Conservation (phyloP, 2,329 filamentous ascomycete genomes). For the Chaetomiaceae sp. region DNA sequence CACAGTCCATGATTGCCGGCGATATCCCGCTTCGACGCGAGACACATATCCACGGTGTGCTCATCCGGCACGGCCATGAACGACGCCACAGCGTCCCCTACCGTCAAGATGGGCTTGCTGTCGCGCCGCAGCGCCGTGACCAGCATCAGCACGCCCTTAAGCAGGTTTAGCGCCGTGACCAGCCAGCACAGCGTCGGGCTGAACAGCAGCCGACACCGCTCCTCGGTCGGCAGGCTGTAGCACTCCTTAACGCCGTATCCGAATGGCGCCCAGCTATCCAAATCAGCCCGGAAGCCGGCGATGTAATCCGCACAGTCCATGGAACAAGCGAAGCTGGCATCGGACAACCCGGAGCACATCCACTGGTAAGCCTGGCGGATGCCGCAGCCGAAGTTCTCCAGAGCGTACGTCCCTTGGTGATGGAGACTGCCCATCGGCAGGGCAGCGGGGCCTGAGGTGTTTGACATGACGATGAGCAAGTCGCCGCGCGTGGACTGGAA, state of each 20-base stretch:
- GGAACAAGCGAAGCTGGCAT: background rate
- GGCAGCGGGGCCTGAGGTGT: background rate
- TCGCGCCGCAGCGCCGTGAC: background rate
- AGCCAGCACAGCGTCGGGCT: conserved; percentile 1
- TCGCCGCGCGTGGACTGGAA: conserved; percentile 3
- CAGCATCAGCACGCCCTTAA: conserved; percentile 1
- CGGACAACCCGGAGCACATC: background rate
- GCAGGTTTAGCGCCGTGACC: background rate
- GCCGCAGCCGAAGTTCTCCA: background rate
- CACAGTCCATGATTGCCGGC: background rate
- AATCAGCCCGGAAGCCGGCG: background rate
- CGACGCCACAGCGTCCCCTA: conserved; percentile 2
- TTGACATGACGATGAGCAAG: background rate
- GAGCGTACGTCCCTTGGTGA: background rate
- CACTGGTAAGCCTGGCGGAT: background rate
- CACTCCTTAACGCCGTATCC: background rate
- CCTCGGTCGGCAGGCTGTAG: background rate
- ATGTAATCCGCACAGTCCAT: background rate
- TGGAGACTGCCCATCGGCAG: background rate
- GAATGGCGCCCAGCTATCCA: background rate
- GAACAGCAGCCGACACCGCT: background rate
- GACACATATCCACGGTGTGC: background rate
- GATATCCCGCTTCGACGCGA: background rate
- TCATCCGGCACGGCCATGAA: background rate
- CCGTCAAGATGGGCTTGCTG: background rate